Base-by-base conservation (phyloP, 768 basidiomycete species). In the Daedaleopsis sinensis region DNA sequence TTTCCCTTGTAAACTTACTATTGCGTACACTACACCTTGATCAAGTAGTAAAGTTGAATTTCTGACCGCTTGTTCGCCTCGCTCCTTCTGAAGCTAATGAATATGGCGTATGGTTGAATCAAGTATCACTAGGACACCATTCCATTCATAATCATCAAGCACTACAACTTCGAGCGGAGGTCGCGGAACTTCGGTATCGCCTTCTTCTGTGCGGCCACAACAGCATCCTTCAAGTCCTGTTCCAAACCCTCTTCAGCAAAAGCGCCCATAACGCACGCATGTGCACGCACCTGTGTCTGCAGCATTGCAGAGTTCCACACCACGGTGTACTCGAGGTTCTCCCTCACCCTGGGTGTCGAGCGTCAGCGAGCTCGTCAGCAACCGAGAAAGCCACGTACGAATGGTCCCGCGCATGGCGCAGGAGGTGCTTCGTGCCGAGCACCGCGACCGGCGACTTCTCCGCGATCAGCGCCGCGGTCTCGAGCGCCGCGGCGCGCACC, bases 401-500 rank as follows among this genome's bases (percentile, higher is more conserved):
- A 68, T 96, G 88, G 71, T 96, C 93, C 58, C 90, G 73, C 6
- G 92, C 80, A 74, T 96, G 92, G 15, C 83, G 78, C 52, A 96
- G 77, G 0, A 96, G 73, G 59, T 85, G 86, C 76, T 96, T 97
- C 7, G 92, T 88, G 1, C 89, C 85, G 0, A 81, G 65, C 0
- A 92, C 85, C 0, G 94, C 94, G 3, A 96, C 75, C 0, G 94
- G 94, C 37, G 88, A 90, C 76, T 95, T 95, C 21, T 66, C 63
- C 38, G 90, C 89, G 32, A 95, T 90, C 1, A 80, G 68, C 58
- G 75, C 75, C 0, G 90, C 94, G 15, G 90, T 76, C 15, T 82
- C 77, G n/a, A 94, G 60, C 0, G 93, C 91, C 0, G 82, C 86
- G 5, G 74, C 71, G 5, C 90, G 72, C 0, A 96, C 94, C 46